phyloP scores from a whole-genome alignment of 2,329 filamentous ascomycete species.

The Domatiomyces catenatus region DNA sequence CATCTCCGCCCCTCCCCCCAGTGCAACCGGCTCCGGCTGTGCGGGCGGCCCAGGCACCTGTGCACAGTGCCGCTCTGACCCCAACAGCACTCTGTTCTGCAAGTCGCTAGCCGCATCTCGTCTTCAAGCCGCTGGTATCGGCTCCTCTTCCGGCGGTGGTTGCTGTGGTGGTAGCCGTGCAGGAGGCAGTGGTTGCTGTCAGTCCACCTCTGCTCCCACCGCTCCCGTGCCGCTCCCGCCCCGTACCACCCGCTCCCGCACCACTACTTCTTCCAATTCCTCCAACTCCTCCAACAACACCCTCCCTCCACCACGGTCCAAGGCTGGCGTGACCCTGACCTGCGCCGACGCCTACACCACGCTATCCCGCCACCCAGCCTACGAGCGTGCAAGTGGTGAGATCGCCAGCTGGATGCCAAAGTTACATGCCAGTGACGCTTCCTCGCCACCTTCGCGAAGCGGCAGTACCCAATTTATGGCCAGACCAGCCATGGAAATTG shows the following conservation, averaged over 20 bases:
- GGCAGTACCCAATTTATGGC: slow-evolving; percentile 21
- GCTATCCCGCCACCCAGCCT: slow-evolving; percentile 59
- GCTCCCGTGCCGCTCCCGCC: slow-evolving; percentile 10
- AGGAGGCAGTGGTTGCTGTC: slow-evolving; percentile 47
- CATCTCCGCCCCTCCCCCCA: slow-evolving; percentile 23
- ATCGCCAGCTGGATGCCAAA: slow-evolving; percentile 62
- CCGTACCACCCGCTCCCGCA: slow-evolving; percentile 13
- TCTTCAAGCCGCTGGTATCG: slow-evolving; percentile 5
- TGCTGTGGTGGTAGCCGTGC: slow-evolving; percentile 50
- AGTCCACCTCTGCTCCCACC: slow-evolving; percentile 15
- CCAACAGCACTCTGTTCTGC: slow-evolving; percentile 69
- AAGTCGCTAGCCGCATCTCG: slow-evolving; percentile 57
- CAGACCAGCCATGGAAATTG: slow-evolving; percentile 55
- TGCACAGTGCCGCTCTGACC: slow-evolving; percentile 61
- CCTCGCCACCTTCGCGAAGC: slow-evolving; percentile 5
- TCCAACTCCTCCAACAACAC: slow-evolving; percentile 16
- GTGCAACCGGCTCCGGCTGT: slow-evolving; percentile 26
- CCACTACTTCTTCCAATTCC: slow-evolving; percentile 15
- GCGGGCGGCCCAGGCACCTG: slow-evolving; percentile 63
- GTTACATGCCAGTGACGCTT: slow-evolving; percentile 41
- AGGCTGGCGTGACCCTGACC: slow-evolving; percentile 43
- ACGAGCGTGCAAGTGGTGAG: slow-evolving; percentile 57
- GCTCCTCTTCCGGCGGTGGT: slow-evolving; percentile 24
- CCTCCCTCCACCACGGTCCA: slow-evolving; percentile 23
- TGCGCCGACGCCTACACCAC: slow-evolving; percentile 69